A percentile compares a stretch with the other conserved stretches of the same genome.
phyloP scores from a whole-genome alignment of 176 grass and related monocot species.

The Eleusine coracana region DNA sequence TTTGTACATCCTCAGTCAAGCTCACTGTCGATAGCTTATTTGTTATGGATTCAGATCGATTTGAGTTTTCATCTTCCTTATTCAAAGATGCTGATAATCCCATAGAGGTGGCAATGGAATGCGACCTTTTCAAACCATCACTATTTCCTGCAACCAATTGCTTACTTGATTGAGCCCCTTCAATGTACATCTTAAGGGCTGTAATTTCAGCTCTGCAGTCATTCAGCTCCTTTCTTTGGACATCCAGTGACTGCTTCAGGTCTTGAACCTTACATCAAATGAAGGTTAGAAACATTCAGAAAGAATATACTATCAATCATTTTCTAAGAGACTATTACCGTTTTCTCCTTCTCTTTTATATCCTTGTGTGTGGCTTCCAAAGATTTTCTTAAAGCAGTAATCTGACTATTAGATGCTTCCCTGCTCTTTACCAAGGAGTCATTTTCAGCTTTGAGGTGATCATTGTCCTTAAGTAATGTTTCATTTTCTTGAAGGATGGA shows the following conservation, averaged over 20 bases:
- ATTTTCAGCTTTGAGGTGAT: conserved; percentile 72
- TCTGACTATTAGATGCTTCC: conserved; percentile 67
- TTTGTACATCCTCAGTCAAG: conserved; percentile 34
- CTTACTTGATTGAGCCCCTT: conserved; percentile 76
- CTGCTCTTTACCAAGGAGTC: conserved; percentile 62
- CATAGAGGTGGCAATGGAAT: conserved; percentile 48
- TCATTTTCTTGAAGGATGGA: conserved; percentile 82
- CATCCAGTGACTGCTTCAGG: conserved; percentile 76
- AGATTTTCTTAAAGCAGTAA: conserved; percentile 63
- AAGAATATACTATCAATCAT: conserved; percentile 19
- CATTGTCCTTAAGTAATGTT: conserved; percentile 74
- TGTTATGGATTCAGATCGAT: conserved; percentile 44
- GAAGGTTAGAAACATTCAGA: conserved; percentile 47
- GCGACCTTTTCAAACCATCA: conserved; percentile 20
- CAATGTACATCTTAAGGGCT: conserved; percentile 93
- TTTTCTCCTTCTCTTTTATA: conserved; percentile 87
- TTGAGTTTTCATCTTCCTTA: conserved; percentile 47
- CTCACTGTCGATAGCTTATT: conserved; percentile 19
- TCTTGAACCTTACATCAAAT: conserved; percentile 77
- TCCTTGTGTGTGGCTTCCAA: conserved; percentile 81
- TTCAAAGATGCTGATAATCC: conserved; percentile 38
- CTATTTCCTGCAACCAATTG: conserved; percentile 45
- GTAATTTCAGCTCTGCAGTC: conserved; percentile 97
- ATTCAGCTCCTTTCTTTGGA: conserved; percentile 84
- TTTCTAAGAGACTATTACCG: conserved; percentile 55